Evolutionary conservation across 139 green algal species (phyloP).

Genomic region (Coelastrella sp.): DNA sequence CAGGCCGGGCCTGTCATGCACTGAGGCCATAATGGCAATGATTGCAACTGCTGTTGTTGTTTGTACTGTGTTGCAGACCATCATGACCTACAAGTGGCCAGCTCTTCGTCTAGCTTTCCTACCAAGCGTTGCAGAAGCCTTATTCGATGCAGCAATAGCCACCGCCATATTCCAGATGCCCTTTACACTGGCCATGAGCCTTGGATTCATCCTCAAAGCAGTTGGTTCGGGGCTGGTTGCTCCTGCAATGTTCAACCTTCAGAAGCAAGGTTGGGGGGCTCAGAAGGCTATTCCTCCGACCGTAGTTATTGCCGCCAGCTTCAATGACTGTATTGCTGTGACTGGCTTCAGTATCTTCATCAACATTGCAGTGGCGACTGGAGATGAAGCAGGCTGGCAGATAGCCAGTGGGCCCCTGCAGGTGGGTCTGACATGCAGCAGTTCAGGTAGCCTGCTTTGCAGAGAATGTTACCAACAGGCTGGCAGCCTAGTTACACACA

Average conservation of each 20-base stretch:
- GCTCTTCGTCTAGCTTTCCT: constrained; percentile 51
- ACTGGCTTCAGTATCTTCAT: constrained; percentile 87
- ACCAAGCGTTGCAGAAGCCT: constrained; percentile 76
- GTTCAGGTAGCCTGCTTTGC: too few relatives aligned
- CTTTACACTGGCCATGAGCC: constrained; percentile 67
- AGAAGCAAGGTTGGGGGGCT: constrained; percentile 74
- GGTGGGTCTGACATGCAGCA: too few relatives aligned
- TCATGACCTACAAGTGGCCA: constrained; percentile 50
- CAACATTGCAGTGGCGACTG: constrained; percentile 67
- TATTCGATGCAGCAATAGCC: constrained; percentile 72
- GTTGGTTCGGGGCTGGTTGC: constrained; percentile 89
- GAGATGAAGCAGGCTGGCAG: constrained; percentile 41
- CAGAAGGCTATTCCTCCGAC: constrained; percentile 84
- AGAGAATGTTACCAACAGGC: too few relatives aligned
- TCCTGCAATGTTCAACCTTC: constrained; percentile 87
- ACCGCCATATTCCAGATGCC: constrained; percentile 70
- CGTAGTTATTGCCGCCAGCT: constrained; percentile 85
- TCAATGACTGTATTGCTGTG: constrained; percentile 91
- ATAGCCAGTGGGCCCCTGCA: constrained; percentile 47
- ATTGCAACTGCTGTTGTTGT: not conserved
- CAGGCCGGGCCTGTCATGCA: too few relatives aligned
- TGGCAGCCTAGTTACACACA: too few relatives aligned
- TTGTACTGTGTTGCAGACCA: constrained; percentile 27
- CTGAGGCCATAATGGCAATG: too few relatives aligned
- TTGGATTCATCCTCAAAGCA: constrained; percentile 92